These are phyloP conservation scores for Pleurotus giganteus DNA, from an alignment of 768 basidiomycete species.

Conservation along the genomic window DNA sequence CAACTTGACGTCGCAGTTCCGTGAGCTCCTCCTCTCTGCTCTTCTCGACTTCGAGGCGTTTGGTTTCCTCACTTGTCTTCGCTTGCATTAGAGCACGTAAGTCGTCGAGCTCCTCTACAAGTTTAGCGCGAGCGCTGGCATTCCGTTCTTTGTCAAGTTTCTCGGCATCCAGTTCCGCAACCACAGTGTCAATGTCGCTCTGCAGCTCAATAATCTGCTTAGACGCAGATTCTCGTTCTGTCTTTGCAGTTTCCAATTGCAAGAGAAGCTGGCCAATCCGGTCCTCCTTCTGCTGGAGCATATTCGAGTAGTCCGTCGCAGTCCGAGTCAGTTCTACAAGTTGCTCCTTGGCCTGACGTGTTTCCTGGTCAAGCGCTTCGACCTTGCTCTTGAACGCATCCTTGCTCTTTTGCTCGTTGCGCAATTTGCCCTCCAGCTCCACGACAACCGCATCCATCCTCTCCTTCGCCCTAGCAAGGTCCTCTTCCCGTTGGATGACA, in stretches of 20 bases:
- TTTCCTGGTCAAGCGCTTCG: slow-evolving; percentile 63
- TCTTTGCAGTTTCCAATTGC: slow-evolving; percentile 53
- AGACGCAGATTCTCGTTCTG: slow-evolving; percentile 50
- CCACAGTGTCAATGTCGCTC: slow-evolving; percentile 62
- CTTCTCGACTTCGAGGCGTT: slow-evolving; percentile 79
- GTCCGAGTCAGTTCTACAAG: slow-evolving; percentile 75
- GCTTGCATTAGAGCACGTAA: slow-evolving; percentile 80
- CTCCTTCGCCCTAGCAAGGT: slow-evolving; percentile 70
- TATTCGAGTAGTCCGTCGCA: slow-evolving; percentile 68
- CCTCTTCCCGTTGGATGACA: slow-evolving; percentile 76
- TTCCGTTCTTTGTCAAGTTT: slow-evolving; percentile 49
- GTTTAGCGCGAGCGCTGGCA: slow-evolving; percentile 48
- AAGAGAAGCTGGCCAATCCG: slow-evolving; percentile 54
- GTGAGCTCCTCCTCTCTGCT: slow-evolving; percentile 84
- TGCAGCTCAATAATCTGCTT: slow-evolving; percentile 70
- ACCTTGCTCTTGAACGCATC: slow-evolving; percentile 59
- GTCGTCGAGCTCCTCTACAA: slow-evolving; percentile 84
- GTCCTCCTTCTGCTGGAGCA: slow-evolving; percentile 76
- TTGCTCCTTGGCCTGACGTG: slow-evolving; percentile 73
- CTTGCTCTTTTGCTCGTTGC: slow-evolving; percentile 63
- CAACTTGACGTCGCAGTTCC: slow-evolving; percentile 63
- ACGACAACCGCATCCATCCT: slow-evolving; percentile 60
- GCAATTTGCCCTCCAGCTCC: slow-evolving; percentile 72
- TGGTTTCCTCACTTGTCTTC: slow-evolving; percentile 83
- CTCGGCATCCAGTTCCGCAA: slow-evolving; percentile 59